phyloP scores from a whole-genome alignment of 202 grass and related monocot genomes.

The Cymbopogon flexuosus region DNA sequence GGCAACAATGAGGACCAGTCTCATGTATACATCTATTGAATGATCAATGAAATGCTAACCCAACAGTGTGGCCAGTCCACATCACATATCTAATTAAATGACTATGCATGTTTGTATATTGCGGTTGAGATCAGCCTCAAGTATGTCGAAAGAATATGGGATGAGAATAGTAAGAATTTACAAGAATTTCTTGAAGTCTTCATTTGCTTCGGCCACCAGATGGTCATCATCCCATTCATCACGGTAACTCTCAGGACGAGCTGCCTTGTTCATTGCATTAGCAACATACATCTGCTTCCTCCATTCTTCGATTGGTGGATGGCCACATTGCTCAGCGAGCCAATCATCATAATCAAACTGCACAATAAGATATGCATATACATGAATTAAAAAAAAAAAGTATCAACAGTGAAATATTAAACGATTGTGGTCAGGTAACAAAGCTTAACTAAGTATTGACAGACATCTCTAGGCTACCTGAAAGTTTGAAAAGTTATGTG shows the following conservation, averaged over 20 bases:
- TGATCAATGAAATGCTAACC: neutral
- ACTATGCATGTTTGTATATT: neutral
- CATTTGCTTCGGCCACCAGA: slow-evolving; percentile 52
- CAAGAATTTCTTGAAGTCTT: slow-evolving; percentile 44
- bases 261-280: slow-evolving; percentile 29
- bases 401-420: neutral
- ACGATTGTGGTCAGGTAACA: neutral
- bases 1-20: neutral
- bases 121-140: neutral
- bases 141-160: neutral
- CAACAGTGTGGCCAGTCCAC: neutral
- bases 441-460: neutral
- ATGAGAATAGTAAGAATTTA: neutral
- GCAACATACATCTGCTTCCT: slow-evolving; percentile 63
- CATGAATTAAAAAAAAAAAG: neutral
- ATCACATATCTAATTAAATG: neutral
- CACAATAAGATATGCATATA: neutral
- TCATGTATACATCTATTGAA: neutral
- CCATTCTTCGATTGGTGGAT: slow-evolving; percentile 67
- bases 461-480: slow-evolving; percentile 43
- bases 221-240: slow-evolving; percentile 78
- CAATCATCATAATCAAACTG: slow-evolving; percentile 89
- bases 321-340: slow-evolving; percentile 54
- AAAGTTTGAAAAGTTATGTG: slow-evolving; percentile 52
- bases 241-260: slow-evolving; percentile 49